Conservation (phyloP, 1,284 basidiomycete genomes). For the Boletus nobilissimus region DNA sequence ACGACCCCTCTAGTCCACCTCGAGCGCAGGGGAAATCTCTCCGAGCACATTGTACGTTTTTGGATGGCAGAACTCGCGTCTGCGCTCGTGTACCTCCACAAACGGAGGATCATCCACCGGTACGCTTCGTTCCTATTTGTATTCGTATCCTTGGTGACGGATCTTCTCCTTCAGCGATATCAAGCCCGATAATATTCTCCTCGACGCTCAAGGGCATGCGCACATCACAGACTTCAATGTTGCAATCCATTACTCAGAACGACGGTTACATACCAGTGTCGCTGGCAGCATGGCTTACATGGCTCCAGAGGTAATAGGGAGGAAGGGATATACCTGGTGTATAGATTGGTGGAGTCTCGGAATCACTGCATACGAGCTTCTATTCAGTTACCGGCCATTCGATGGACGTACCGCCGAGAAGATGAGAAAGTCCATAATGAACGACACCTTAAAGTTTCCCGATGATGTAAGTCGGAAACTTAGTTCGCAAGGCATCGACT, state of each 20-base stretch:
- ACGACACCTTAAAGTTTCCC: constrained; percentile 73
- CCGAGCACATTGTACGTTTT: constrained; percentile 88
- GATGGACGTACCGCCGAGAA: constrained; percentile 87
- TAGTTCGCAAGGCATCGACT: constrained; percentile 55
- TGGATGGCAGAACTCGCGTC: constrained; percentile 91
- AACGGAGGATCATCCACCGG: constrained; percentile 94
- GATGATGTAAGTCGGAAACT: constrained; percentile 59
- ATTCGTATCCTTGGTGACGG: constrained; percentile 43
- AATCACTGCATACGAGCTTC: constrained; percentile 87
- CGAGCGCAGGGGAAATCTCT: constrained; percentile 80
- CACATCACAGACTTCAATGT: constrained; percentile 99
- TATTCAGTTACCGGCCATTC: constrained; percentile 91
- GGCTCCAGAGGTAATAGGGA: constrained; percentile 90
- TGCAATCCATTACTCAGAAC: constrained; percentile 94
- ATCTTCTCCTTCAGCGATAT: constrained; percentile 72
- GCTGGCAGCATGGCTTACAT: constrained; percentile 99
- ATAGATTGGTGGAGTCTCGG: constrained; percentile 98
- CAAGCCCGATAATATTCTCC: constrained; percentile 96
- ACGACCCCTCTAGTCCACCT: constrained; percentile 75
- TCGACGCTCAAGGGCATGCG: constrained; percentile 92
- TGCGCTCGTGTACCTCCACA: constrained; percentile 90
- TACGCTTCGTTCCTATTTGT: constrained; percentile 50
- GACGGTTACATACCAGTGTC: constrained; percentile 87
- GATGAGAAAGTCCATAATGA: constrained; percentile 84
- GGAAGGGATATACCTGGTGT: constrained; percentile 86